phyloP scores from a whole-genome alignment of 495 filamentous ascomycete genomes.

The Pyronema domesticum region DNA sequence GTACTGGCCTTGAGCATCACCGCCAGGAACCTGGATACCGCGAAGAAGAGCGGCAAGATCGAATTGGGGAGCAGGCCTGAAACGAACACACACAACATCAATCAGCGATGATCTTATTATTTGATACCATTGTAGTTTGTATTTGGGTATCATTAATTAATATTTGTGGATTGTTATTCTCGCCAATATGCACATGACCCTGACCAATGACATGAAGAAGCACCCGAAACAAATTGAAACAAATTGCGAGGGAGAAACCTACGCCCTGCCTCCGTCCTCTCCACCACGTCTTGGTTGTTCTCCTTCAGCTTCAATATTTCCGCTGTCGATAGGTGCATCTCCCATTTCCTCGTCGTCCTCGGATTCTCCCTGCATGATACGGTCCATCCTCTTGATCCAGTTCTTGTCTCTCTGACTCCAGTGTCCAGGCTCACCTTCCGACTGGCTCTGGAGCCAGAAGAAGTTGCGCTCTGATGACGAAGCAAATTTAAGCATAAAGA shows the following conservation, averaged over 20 bases:
- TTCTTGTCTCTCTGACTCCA: constrained; percentile 32
- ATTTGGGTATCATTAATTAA: constrained; percentile 6
- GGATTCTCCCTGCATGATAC: constrained; percentile 72
- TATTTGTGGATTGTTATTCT: constrained; percentile 19
- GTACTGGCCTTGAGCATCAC: constrained; percentile 15
- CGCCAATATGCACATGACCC: constrained; percentile 16
- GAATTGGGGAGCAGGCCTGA: neutral
- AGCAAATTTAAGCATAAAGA: constrained; percentile 84
- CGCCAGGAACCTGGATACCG: constrained; percentile 27
- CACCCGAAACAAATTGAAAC: constrained; percentile 17
- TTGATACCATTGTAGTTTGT: neutral
- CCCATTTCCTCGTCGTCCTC: constrained; percentile 69
- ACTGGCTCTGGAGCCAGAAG: constrained; percentile 89
- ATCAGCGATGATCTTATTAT: neutral
- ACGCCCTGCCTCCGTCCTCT: constrained; percentile 95
- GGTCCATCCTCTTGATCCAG: constrained; percentile 61
- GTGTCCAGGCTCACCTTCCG: constrained; percentile 57
- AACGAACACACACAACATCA: neutral
- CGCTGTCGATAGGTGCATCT: constrained; percentile 68
- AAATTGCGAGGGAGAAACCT: constrained; percentile 38
- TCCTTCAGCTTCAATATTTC: constrained; percentile 79
- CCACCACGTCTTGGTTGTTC: constrained; percentile 74
- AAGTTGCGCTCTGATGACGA: constrained; percentile 83
- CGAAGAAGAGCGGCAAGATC: constrained; percentile 59
- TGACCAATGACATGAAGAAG: constrained; percentile 1